Evolutionary conservation across 441 rosid species (phyloP), one percentile per base, ranked within the genome.

Genomic region (Syzygium syzygioides): DNA sequence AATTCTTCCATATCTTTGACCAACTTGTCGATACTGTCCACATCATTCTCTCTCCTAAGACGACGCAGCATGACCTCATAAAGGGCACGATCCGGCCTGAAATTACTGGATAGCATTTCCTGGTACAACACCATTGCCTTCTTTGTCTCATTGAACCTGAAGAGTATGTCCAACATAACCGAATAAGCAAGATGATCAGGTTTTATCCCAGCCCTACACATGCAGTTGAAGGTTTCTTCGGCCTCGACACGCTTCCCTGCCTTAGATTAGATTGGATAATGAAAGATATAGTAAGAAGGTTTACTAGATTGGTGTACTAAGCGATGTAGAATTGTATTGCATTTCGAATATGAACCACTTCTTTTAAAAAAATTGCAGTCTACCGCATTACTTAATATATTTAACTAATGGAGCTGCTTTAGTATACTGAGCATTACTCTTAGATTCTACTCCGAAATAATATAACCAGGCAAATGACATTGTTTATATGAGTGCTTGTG

Each of bases 181-280:
- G 97, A 95, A 91, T 95, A 98, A 15, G 99, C 98, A 87, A 95
- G 91, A 86, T 91, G 92, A 92, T 98, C 99, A 86, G 98, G 99
- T 91, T 91, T 95, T 64, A 94, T 94, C 86, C 99, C 98, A 54
- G 98, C 94, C 86, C 94, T 93, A 54, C 91, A 89, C 99, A 98
- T 98, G 95, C 96, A 94, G 87, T 91, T 86, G 91, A 95, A 98
- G 89, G 96, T 93, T 85, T 93, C 94, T 87, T 97, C 98, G 88
- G 99, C 99, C 93, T 98, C 95, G 80, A 91, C 91, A 79, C 94
- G 93, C 91, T 91, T 94, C 88, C 99, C 99, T 88, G 96, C 96
- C 96, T 3, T 37, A 37, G 23, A 25, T 41, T 76, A 37, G 83
- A 37, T 71, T 37, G 52, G 52, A 23, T 76, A 12, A 76, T 12